Percentiles rank a stretch among this genome's conserved stretches.
Conservation (phyloP, 2,329 filamentous ascomycete genomes). For the Didymosphaeria variabile region DNA sequence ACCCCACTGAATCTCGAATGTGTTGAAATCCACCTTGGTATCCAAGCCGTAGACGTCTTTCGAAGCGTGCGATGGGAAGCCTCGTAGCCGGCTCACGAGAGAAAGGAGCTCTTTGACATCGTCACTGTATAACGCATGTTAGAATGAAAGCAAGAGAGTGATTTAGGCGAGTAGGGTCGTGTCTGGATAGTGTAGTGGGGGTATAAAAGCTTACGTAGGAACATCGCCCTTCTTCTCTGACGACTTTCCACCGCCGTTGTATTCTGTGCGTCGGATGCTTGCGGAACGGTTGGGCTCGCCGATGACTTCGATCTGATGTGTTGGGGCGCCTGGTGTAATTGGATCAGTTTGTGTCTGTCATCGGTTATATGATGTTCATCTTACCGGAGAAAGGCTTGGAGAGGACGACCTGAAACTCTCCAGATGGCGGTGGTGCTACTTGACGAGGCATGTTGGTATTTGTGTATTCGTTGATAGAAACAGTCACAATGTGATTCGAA, state of each 20-base stretch:
- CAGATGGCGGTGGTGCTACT: conserved; percentile 79
- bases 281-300: conserved; percentile 54
- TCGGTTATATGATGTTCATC: not conserved
- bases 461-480: not conserved
- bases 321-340: conserved; percentile 25
- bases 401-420: conserved; percentile 74
- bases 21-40: conserved; percentile 52
- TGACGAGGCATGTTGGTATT: conserved; percentile 33
- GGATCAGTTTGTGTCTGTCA: conserved; percentile 28
- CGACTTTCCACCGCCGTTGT: conserved; percentile 41
- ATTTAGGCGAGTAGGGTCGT: not conserved
- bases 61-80: conserved; percentile 50
- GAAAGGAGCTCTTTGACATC: conserved; percentile 53
- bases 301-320: conserved; percentile 50
- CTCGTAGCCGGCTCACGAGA: conserved; percentile 50
- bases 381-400: conserved; percentile 39
- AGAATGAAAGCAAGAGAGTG: not conserved
- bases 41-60: conserved; percentile 54
- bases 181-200: not conserved
- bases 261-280: conserved; percentile 42
- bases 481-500: not conserved
- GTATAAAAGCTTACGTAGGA: conserved; percentile 30
- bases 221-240: conserved; percentile 52
- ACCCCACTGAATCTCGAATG: conserved; percentile 54
- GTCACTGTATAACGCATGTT: conserved; percentile 35